These are phyloP conservation scores for Huntiella savannae DNA, from an alignment of 2,329 filamentous ascomycete genomes.

Conservation along the genomic window DNA sequence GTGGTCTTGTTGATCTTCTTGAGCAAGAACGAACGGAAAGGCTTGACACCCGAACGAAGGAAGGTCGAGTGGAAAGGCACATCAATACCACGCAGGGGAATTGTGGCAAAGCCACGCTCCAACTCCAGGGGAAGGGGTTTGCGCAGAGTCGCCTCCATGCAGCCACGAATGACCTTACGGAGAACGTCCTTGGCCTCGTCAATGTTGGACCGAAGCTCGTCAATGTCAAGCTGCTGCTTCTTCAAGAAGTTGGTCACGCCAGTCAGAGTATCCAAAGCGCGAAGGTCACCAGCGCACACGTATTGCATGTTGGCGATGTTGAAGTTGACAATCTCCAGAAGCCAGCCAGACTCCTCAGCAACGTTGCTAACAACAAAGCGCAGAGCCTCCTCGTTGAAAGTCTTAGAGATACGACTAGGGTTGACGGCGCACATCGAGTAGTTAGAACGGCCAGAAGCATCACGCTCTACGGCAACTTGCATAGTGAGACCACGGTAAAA, in stretches of 20 bases:
- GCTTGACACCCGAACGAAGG: constrained; percentile 92
- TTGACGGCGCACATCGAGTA: constrained; percentile 99
- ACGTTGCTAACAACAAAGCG: constrained; percentile 96
- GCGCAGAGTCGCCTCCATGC: constrained; percentile 65
- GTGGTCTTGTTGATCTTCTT: constrained; percentile 99
- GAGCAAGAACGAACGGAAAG: constrained; percentile 91
- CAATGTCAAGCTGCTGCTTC: constrained; percentile 91
- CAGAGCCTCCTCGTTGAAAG: constrained; percentile 92
- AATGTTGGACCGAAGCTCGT: constrained; percentile 71
- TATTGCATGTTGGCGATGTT: constrained; percentile 63
- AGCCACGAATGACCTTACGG: constrained; percentile 76
- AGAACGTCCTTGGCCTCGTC: constrained; percentile 85
- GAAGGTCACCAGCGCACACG: constrained; percentile 51
- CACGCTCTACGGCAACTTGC: constrained; percentile 96
- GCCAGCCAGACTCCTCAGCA: constrained; percentile 80
- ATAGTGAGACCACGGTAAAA: constrained; percentile 98
- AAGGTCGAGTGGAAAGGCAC: constrained; percentile 99
- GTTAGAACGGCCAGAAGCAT: constrained; percentile 81
- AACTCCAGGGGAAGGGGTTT: constrained; percentile 81
- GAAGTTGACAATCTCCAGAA: constrained; percentile 98
- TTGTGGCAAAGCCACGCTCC: constrained; percentile 89
- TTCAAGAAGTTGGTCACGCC: constrained; percentile 91
- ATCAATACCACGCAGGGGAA: constrained; percentile 90
- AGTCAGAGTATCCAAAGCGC: constrained; percentile 51
- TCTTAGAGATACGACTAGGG: constrained; percentile 93